Percentiles rank a stretch among this genome's conserved stretches.
phyloP scores from a whole-genome alignment of 116 monocot genomes.

The Dioscorea cayenensis region DNA sequence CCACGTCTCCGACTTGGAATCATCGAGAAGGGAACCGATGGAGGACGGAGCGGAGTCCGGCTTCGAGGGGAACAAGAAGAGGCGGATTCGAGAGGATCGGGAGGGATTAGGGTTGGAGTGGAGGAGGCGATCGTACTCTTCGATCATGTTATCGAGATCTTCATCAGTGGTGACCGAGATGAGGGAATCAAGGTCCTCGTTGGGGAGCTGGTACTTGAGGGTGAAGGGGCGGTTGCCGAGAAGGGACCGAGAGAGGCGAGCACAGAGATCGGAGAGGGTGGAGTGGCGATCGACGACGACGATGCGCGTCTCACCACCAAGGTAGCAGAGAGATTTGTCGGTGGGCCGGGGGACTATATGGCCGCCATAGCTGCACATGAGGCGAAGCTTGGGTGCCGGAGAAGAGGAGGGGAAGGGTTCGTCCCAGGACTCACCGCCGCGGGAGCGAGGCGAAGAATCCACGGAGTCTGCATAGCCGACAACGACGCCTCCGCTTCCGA shows the following conservation, averaged over 20 bases:
- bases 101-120: constrained; percentile 5
- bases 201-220: constrained; percentile 85
- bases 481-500: constrained; percentile 2
- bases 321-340: constrained; percentile 84
- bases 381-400: constrained; percentile 40
- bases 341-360: constrained; percentile 86
- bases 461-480: constrained; percentile 54
- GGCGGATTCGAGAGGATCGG: constrained; percentile 44
- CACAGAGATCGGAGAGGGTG: constrained; percentile 41
- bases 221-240: constrained; percentile 39
- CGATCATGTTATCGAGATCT: constrained; percentile 88
- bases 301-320: constrained; percentile 90
- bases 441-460: constrained; percentile 70
- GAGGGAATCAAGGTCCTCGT: constrained; percentile 86
- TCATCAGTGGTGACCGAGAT: constrained; percentile 87
- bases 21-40: constrained; percentile 56
- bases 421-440: constrained; percentile 81
- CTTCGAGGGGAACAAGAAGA: constrained; percentile 73
- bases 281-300: constrained; percentile 57
- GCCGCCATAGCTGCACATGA: constrained; percentile 93
- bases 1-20: constrained; percentile 87
- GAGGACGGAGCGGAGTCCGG: constrained; percentile 51
- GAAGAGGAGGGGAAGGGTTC: constrained; percentile 33
- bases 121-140: constrained; percentile 67
- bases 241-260: constrained; percentile 42